phyloP scores from a whole-genome alignment of 108 stramenopile genomes.

The Heterococcus sp. region DNA sequence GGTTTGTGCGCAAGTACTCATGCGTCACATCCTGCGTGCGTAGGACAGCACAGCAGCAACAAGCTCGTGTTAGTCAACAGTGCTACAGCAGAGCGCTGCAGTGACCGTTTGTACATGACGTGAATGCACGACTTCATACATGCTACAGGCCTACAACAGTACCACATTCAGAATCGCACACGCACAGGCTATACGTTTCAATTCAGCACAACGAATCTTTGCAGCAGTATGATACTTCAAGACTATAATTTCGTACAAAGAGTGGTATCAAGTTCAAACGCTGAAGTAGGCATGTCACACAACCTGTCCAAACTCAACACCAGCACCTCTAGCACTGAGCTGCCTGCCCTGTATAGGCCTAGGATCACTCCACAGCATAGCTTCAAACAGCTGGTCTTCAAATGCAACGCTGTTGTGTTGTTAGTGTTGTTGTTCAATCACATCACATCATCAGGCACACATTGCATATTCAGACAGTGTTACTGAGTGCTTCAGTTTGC shows the following conservation, averaged over 20 bases:
- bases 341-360: slow-evolving; percentile 54
- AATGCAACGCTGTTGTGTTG: neutral
- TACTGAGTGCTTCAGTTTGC: no score
- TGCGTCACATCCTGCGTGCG: slow-evolving; percentile 54
- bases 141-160: no score
- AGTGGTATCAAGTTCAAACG: neutral
- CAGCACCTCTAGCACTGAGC: slow-evolving; percentile 59
- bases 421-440: no score
- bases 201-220: neutral
- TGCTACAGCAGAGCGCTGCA: no score
- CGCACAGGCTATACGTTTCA: no score
- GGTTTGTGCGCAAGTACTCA: slow-evolving; percentile 59
- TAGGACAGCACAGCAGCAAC: neutral
- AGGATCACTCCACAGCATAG: slow-evolving; percentile 65
- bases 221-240: no score
- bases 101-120: no score
- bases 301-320: slow-evolving; percentile 56
- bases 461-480: neutral
- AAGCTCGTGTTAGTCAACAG: no score
- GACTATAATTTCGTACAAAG: no score
- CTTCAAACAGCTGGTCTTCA: slow-evolving; percentile 49
- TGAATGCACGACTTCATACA: no score
- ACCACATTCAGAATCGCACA: no score
- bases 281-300: neutral
- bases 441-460: neutral